Evolutionary conservation across 352 stramenopile species (phyloP).

Genomic region (Globisporangium acanthophoron): DNA sequence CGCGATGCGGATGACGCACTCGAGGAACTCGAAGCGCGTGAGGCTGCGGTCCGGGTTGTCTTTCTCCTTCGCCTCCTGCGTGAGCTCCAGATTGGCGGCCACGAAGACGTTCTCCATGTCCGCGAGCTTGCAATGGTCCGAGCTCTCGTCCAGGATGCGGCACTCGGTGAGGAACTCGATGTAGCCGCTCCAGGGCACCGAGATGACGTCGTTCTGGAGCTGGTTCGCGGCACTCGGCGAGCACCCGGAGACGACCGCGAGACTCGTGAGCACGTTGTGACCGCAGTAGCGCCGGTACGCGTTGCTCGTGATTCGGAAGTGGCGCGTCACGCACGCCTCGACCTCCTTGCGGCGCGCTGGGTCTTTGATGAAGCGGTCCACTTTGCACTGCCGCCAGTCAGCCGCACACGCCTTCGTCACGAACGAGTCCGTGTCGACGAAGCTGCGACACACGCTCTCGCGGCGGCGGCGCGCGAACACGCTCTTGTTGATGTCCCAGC

Average conservation of each 20-base stretch:
- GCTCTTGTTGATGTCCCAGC: slow-evolving; percentile 80
- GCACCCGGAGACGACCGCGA: slow-evolving; percentile 32
- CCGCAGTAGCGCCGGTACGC: slow-evolving; percentile 65
- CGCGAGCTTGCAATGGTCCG: slow-evolving; percentile 55
- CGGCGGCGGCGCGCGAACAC: slow-evolving; percentile 59
- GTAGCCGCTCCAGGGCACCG: slow-evolving; percentile 68
- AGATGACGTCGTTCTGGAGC: slow-evolving; percentile 63
- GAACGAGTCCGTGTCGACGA: slow-evolving; percentile 63
- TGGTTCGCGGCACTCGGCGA: slow-evolving; percentile 37
- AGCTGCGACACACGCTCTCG: slow-evolving; percentile 53
- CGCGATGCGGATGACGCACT: slow-evolving; percentile 69
- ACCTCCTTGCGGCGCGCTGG: slow-evolving; percentile 46
- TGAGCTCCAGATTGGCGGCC: slow-evolving; percentile 72
- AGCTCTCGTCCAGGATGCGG: slow-evolving; percentile 58
- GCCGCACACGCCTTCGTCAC: slow-evolving; percentile 56
- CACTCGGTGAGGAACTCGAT: slow-evolving; percentile 60
- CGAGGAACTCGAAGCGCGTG: slow-evolving; percentile 76
- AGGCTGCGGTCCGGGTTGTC: slow-evolving; percentile 75
- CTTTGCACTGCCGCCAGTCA: slow-evolving; percentile 71
- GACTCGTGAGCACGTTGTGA: slow-evolving; percentile 48
- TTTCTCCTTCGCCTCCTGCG: slow-evolving; percentile 70
- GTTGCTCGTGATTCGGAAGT: slow-evolving; percentile 54
- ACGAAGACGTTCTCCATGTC: slow-evolving; percentile 83
- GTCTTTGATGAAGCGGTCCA: slow-evolving; percentile 74
- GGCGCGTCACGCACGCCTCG: slow-evolving; percentile 38